phyloP scores from a whole-genome alignment of 2,329 filamentous ascomycete species.

The Fusarium nisikadoi region DNA sequence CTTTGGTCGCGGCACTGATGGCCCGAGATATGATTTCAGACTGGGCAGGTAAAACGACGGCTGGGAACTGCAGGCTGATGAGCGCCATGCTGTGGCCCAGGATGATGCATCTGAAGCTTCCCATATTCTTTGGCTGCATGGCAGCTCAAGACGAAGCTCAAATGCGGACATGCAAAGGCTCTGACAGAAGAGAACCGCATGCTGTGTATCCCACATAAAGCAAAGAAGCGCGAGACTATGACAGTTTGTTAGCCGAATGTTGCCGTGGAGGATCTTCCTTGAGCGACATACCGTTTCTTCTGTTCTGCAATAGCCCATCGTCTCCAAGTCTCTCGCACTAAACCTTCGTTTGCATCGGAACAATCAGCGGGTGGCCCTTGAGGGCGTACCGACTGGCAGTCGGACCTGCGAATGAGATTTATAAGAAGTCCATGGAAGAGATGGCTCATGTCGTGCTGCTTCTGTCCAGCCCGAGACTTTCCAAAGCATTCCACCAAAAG shows the following conservation, averaged over 20 bases:
- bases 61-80: background rate
- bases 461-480: conserved; percentile 70
- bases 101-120: conserved; percentile 64
- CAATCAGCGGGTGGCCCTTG: background rate
- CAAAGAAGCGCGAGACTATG: conserved; percentile 62
- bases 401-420: conserved; percentile 52
- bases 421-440: conserved; percentile 57
- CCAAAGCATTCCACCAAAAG: conserved; percentile 72
- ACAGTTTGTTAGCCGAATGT: background rate
- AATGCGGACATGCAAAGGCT: conserved; percentile 74
- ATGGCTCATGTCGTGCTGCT: conserved; percentile 72
- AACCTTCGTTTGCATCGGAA: background rate
- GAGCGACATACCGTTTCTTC: background rate
- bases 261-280: accelerated
- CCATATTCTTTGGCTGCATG: conserved; percentile 66
- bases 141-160: conserved; percentile 66
- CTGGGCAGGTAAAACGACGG: background rate
- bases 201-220: conserved; percentile 75
- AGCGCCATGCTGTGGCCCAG: conserved; percentile 54
- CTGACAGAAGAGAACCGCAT: conserved; percentile 73
- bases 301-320: conserved; percentile 7
- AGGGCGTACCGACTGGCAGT: conserved; percentile 39
- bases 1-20: background rate
- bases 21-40: background rate
- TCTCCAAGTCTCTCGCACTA: background rate